Evolutionary conservation across 2,329 filamentous ascomycete species (phyloP).

Genomic region (Hypocreales sp.): DNA sequence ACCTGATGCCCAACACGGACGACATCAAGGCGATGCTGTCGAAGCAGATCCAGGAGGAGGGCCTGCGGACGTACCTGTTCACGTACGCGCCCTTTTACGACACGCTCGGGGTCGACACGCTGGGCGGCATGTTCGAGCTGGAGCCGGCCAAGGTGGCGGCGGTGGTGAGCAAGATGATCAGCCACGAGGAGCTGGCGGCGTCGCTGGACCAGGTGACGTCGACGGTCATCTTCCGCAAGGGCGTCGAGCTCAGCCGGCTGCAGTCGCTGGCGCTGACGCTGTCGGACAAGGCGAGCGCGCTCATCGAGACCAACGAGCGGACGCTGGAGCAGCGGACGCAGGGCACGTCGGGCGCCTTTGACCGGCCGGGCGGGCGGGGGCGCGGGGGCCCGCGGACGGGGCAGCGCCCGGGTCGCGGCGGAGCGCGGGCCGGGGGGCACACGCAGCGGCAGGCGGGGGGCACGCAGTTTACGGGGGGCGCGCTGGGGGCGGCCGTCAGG

Average conservation of each 20-base stretch:
- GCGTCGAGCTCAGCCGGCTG: slow-evolving; percentile 88
- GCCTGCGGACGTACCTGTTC: slow-evolving; percentile 94
- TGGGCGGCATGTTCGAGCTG: slow-evolving; percentile 92
- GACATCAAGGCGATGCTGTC: slow-evolving; percentile 96
- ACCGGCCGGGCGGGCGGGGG: slow-evolving; percentile 72
- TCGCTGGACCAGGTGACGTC: slow-evolving; percentile 96
- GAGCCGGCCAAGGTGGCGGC: slow-evolving; percentile 82
- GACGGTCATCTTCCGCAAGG: slow-evolving; percentile 98
- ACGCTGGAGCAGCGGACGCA: slow-evolving; percentile 94
- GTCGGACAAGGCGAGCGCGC: slow-evolving; percentile 86
- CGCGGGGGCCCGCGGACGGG: slow-evolving; percentile 51
- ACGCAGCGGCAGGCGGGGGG: slow-evolving; percentile 53
- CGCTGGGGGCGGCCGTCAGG: slow-evolving; percentile 53
- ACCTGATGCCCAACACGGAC: slow-evolving; percentile 82
- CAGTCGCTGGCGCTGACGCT: slow-evolving; percentile 90
- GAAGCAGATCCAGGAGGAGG: slow-evolving; percentile 97
- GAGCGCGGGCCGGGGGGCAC: slow-evolving; percentile 40
- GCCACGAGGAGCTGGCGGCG: slow-evolving; percentile 91
- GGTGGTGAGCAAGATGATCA: slow-evolving; percentile 98
- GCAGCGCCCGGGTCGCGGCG: slow-evolving; percentile 44
- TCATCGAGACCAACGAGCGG: slow-evolving; percentile 96
- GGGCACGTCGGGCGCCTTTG: slow-evolving; percentile 88
- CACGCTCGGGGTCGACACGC: slow-evolving; percentile 72
- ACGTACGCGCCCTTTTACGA: slow-evolving; percentile 99
- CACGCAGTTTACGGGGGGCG: slow-evolving; percentile 70